phyloP scores from a whole-genome alignment of 78 protist genomes.

The Chrysochromulina parva region DNA sequence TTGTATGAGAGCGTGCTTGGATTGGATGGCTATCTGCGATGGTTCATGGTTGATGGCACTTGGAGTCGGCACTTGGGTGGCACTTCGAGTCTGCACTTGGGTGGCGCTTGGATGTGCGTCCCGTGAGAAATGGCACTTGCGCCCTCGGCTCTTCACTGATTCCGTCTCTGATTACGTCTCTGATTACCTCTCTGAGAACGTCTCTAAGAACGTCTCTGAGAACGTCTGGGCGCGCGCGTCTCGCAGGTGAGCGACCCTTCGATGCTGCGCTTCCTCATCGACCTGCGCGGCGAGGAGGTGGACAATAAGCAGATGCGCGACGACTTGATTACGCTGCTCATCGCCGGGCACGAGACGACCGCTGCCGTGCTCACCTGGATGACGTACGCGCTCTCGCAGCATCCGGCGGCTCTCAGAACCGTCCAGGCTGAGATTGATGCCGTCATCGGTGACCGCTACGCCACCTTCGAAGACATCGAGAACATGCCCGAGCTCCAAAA shows the following conservation, averaged over 20 bases:
- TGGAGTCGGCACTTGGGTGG: no score
- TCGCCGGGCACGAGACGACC: conserved; percentile 31
- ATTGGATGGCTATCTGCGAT: no score
- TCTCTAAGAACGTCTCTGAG: no score
- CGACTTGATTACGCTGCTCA: conserved; percentile 51
- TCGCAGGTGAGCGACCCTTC: conserved; percentile 7
- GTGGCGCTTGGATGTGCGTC: no score
- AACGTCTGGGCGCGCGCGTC: no score
- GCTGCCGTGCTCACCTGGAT: conserved; percentile 42
- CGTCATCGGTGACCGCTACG: not conserved
- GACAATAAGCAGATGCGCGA: conserved; percentile 43
- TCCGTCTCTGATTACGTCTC: no score
- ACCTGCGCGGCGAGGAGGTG: conserved; percentile 39
- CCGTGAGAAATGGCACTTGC: no score
- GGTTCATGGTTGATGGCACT: no score
- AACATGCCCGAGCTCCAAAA: not conserved
- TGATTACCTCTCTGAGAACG: no score
- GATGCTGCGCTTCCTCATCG: conserved; percentile 36
- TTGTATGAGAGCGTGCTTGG: no score
- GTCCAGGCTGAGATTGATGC: conserved; percentile 32
- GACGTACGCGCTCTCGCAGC: conserved; percentile 22
- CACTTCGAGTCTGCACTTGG: no score
- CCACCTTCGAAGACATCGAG: conserved; percentile 29
- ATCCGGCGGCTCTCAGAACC: not conserved
- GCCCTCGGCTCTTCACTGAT: no score